Conservation (phyloP, 225 moss, liverwort and hornwort species). For the Marchantia paleacea region DNA sequence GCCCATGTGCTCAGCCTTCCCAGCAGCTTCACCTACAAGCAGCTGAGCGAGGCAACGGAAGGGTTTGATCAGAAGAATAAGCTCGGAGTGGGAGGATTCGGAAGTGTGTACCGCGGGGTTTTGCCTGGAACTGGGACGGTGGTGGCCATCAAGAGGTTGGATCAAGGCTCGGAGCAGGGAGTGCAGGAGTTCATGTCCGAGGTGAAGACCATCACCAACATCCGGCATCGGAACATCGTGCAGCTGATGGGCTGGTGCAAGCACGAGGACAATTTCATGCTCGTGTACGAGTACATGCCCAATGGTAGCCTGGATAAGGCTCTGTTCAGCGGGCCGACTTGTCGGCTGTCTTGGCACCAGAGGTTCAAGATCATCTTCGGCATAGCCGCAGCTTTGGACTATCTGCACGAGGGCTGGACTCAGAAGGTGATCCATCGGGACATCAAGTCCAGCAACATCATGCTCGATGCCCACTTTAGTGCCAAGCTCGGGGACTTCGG, state of each 20-base stretch:
- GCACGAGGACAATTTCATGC: not conserved
- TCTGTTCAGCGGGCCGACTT: not conserved
- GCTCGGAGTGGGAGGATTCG: constrained; percentile 29
- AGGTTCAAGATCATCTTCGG: too few relatives aligned
- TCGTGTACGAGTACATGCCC: constrained; percentile 14
- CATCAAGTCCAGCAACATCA: constrained; percentile 1
- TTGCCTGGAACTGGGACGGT: not conserved
- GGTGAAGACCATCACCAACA: constrained; percentile 9
- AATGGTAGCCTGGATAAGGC: constrained; percentile 4
- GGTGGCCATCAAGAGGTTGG: constrained; percentile 33
- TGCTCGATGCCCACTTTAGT: not conserved
- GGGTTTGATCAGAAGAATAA: constrained; percentile 1
- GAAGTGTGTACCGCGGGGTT: constrained; percentile 25
- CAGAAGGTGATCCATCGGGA: constrained; percentile 1
- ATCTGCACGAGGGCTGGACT: not conserved
- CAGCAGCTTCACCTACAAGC: constrained; percentile 17
- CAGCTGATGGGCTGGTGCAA: constrained; percentile 8
- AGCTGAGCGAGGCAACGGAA: constrained; percentile 25
- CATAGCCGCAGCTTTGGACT: not conserved
- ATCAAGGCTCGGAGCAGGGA: constrained; percentile 16
- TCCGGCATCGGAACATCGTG: constrained; percentile 11
- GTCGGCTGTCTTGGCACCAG: too few relatives aligned
- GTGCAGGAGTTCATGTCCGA: constrained; percentile 27
- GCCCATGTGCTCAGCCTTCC: not conserved
- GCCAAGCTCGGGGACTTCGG: constrained; percentile 29